Conservation (phyloP, 208 protist genomes). For the Acanthamoeba castellanii region DNA sequence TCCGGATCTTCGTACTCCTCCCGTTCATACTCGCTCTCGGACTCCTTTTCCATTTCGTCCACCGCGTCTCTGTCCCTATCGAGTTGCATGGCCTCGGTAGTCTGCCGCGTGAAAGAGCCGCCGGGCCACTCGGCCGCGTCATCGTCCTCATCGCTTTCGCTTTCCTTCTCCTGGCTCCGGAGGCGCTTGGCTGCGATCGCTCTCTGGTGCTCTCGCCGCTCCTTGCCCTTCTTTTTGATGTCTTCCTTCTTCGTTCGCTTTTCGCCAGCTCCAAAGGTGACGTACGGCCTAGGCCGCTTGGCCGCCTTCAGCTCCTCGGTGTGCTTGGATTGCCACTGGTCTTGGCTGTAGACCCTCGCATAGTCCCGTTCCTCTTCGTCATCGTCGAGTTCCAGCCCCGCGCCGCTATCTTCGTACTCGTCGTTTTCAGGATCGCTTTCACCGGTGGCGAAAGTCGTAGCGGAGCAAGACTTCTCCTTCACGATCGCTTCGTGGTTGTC, state of each 20-base stretch:
- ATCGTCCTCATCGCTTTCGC: conserved; percentile 4
- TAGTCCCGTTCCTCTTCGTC: neutral
- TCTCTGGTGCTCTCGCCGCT: neutral
- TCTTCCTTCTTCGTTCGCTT: conserved; percentile 43
- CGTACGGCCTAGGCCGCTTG: neutral
- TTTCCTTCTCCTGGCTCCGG: neutral
- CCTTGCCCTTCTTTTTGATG: conserved; percentile 20
- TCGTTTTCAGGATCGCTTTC: conserved; percentile 38
- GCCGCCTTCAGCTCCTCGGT: neutral
- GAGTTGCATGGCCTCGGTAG: neutral
- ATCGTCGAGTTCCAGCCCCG: neutral
- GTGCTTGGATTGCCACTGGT: neutral
- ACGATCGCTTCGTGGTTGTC: conserved; percentile 31
- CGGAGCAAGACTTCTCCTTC: neutral
- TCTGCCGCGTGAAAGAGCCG: neutral
- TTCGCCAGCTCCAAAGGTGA: conserved; percentile 21
- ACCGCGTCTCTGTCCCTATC: neutral
- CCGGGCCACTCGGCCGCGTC: neutral
- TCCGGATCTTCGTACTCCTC: conserved; percentile 46
- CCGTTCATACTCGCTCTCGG: conserved; percentile 22
- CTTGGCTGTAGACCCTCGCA: neutral
- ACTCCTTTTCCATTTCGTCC: conserved; percentile 36
- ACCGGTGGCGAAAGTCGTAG: neutral
- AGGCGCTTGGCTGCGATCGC: neutral
- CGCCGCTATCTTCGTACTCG: neutral